Evolutionary conservation across 179 eudicot species (phyloP).

Genomic region (Spergularia azorica): DNA sequence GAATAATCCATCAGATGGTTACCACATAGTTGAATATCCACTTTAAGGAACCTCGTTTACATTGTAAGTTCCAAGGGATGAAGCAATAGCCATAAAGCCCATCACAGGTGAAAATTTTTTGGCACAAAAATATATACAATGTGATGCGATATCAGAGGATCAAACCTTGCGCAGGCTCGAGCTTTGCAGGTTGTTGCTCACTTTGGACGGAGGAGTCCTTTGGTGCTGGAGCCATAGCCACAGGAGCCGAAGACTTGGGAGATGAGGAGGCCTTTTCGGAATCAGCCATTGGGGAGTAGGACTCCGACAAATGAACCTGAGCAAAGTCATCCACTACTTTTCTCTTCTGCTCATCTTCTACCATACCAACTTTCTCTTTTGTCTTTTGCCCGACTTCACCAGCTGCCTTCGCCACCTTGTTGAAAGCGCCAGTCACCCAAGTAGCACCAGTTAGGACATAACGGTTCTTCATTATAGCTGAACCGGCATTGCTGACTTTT

Average conservation of each 20-base stretch:
- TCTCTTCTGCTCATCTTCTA: constrained; percentile 40
- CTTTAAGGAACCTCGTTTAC: constrained; percentile 28
- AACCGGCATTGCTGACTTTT: constrained; percentile 54
- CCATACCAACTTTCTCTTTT: constrained; percentile 47
- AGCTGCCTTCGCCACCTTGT: constrained; percentile 50
- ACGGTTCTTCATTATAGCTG: constrained; percentile 62
- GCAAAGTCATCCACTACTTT: constrained; percentile 43
- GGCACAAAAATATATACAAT: constrained; percentile 33
- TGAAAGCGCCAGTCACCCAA: constrained; percentile 55
- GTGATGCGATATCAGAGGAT: constrained; percentile 16
- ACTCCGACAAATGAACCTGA: constrained; percentile 42
- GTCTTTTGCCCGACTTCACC: constrained; percentile 53
- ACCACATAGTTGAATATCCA: constrained; percentile 26
- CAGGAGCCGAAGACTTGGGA: constrained; percentile 10
- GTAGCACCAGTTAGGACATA: constrained; percentile 51
- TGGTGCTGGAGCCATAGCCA: constrained; percentile 21
- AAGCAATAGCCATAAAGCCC: constrained; percentile 7
- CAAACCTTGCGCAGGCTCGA: constrained; percentile 37
- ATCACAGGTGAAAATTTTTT: neutral
- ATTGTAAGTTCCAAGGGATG: constrained; percentile 12
- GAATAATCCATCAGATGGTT: constrained; percentile 19
- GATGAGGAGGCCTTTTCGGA: constrained; percentile 9
- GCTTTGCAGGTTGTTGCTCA: constrained; percentile 26
- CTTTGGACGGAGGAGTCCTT: constrained; percentile 20
- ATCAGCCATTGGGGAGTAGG: constrained; percentile 35